Evolutionary conservation across 2,329 filamentous ascomycete species (phyloP), one percentile per base, ranked within the genome.

Genomic region (Venturia asperata): DNA sequence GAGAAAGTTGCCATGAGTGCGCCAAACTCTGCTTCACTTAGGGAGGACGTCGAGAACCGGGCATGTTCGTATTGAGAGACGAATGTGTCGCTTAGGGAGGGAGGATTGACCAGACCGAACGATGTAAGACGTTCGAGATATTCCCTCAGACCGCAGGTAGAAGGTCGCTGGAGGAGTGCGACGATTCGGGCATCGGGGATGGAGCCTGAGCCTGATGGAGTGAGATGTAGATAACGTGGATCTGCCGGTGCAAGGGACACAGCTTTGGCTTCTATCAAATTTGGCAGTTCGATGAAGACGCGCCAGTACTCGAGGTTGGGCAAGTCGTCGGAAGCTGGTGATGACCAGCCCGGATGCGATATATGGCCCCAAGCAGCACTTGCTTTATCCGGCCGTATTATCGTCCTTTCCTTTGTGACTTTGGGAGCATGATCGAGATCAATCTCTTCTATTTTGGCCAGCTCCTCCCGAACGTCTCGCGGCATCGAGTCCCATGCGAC

Each of bases 261-360:
- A 0, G 92, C 93, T 74, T 93, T 93, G 11, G 91, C 93, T 78
- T 97, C 93, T 68, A 97, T 90, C 37, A 97, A 82, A 72, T 95
- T 88, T 1, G 92, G 91, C 30, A 99, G 81, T 75, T 97, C 93
- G 45, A 84, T 82, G 21, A 97, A 81, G 30, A 99, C 91, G 1
- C 86, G 86, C 70, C 82, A 83, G 75, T 96, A 97, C 68, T 95
- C 87, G n/a, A 97, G 77, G 71, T 91, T 86, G 5, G 91, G 87
- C 21, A 94, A 78, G 72, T 94, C 89, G 10, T 83, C 79, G 0
- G 86, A 88, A 39, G 84, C 83, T 6, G 93, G 93, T 1, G 91
- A 90, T 1, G 89, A 88, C 93, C 94, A 97, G 63, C 93, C 94
- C 19, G 86, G 81, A 73, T 99, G 94, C 67, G 90, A 85, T 63